Evolutionary conservation across 345 rosid species (phyloP), one percentile per base, ranked within the genome.

Genomic region (Brassica rapa): DNA sequence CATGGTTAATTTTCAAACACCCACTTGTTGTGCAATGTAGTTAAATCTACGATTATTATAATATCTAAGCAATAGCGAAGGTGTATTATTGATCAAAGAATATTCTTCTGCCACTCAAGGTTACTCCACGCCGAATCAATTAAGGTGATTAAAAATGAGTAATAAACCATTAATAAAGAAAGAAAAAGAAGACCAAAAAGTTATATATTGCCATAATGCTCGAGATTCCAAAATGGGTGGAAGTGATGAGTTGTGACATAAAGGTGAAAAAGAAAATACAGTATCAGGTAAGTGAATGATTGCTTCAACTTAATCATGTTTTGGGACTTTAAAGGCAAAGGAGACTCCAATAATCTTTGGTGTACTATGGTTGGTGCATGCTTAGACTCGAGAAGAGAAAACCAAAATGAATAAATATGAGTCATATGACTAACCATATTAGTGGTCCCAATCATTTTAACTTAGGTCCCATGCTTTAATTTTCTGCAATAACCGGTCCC

Each of bases 11-110:
- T 39, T 70, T 25, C 37, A 74, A 39, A 21, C 66, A 15, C 72
- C 79, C 79, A 74, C 71, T 80, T 80, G 78, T 80, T 80, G 78
- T 49, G 41, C 8, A 12, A 4, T 43, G 30, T 43, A 5, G 23
- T 46, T 62, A 11, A 46, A 62, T 43, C 65, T 35, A 16, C 27
- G 46, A 67, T 29, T 79, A 67, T 21, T 67, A 79, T 27, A 71
- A 21, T 53, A 72, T 37, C 27, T 23, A n/a, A 49, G 19, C 56
- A 49, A 14, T 6, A 49, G 56, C 15, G 4, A 5, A 9, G 21
- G 53, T 57, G 59, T 15, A 72, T 72, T 72, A 78, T 72, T 72
- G 69, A 62, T 30, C 49, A 61, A 66, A n/a, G 39, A 24, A 70
- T 70, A 62, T 75, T 66, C 59, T 29, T 39, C 32, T 35, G 14